These are phyloP conservation scores for Rhodamnia argentea DNA, from an alignment of 345 rosid species.

Conservation along the genomic window DNA sequence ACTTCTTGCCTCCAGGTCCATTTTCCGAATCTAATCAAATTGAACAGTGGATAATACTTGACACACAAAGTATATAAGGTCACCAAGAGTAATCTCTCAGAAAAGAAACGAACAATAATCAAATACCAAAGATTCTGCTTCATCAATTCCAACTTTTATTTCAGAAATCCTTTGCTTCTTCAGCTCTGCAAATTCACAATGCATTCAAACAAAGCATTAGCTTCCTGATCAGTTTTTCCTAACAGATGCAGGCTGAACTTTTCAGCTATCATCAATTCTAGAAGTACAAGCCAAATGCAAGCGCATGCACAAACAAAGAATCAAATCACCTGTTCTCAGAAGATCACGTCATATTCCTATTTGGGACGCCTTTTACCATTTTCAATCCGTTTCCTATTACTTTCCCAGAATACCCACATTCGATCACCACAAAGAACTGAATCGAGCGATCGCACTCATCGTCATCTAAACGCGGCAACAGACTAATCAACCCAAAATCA, in stretches of 20 bases:
- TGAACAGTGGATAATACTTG: not conserved
- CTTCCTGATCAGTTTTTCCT: not conserved
- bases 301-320: not conserved
- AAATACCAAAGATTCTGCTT: slow-evolving; percentile 71
- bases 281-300: not conserved
- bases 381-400: not conserved
- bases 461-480: not conserved
- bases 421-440: not conserved
- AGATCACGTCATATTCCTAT: not conserved
- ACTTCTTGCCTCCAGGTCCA: slow-evolving; percentile 88
- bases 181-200: slow-evolving; percentile 38
- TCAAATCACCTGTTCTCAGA: not conserved
- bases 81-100: not conserved
- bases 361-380: not conserved
- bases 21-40: slow-evolving; percentile 37
- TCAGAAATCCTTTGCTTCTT: slow-evolving; percentile 79
- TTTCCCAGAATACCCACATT: not conserved
- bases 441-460: not conserved
- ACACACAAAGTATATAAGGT: not conserved
- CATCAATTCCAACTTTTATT: slow-evolving; percentile 49
- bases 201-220: not conserved
- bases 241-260: not conserved
- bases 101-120: not conserved
- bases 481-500: not conserved
- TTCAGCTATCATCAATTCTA: not conserved